Evolutionary conservation across 805 yeast species (phyloP).

Genomic region (Nakazawaea laoshanensis): DNA sequence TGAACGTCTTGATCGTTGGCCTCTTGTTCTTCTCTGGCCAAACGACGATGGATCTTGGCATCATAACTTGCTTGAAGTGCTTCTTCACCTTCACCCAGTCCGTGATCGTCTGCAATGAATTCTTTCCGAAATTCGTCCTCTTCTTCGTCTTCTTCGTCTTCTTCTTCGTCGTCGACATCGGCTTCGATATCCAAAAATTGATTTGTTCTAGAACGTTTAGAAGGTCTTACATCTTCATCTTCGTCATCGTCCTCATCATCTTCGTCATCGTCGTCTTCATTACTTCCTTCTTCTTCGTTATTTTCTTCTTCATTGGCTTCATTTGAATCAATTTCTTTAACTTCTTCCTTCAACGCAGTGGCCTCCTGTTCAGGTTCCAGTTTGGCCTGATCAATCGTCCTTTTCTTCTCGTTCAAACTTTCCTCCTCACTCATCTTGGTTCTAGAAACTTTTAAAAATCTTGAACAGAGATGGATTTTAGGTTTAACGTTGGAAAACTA

Average conservation of each 20-base stretch:
- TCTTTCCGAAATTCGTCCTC: slow-evolving; percentile 84
- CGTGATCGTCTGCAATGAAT: slow-evolving; percentile 70
- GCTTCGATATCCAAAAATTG: slow-evolving; percentile 98
- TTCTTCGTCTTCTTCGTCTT: slow-evolving; percentile 83
- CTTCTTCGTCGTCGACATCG: slow-evolving; percentile 97
- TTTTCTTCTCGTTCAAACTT: too few species aligned
- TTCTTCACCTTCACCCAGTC: slow-evolving; percentile 40
- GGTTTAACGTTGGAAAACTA: too few species aligned
- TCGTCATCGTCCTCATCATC: slow-evolving; percentile 51
- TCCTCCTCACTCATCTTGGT: too few species aligned
- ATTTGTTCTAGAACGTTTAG: slow-evolving; percentile 51
- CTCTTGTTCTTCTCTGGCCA: slow-evolving; percentile 75
- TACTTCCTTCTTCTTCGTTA: slow-evolving; percentile 39
- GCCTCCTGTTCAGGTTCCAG: too few species aligned
- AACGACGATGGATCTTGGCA: slow-evolving; percentile 83
- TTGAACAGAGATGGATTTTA: too few species aligned
- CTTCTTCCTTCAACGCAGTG: slow-evolving; percentile 15
- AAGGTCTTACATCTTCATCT: slow-evolving; percentile 35
- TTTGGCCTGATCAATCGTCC: too few species aligned
- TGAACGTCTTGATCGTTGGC: slow-evolving; percentile 94
- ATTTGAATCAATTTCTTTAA: slow-evolving; percentile 28
- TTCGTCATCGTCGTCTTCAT: slow-evolving; percentile 42
- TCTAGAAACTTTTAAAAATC: too few species aligned
- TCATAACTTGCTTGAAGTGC: slow-evolving; percentile 27
- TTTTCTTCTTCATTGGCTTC: slow-evolving; percentile 31